Evolutionary conservation across 2,329 filamentous ascomycete genomes (phyloP).

Genomic region (Curvularia sp.): DNA sequence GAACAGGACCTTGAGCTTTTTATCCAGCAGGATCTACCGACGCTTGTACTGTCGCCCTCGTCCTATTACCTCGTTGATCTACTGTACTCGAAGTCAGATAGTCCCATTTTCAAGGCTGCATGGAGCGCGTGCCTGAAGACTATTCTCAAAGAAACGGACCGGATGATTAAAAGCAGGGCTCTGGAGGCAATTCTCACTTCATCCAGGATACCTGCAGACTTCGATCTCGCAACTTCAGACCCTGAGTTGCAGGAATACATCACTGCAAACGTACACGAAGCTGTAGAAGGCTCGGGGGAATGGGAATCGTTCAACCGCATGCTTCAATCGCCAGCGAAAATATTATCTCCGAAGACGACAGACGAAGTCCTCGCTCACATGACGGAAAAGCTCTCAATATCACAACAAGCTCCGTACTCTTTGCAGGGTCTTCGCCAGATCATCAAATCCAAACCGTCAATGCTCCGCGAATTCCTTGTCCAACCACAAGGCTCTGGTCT

Average conservation of each 20-base stretch:
- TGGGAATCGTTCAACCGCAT: constrained; percentile 50
- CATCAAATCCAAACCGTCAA: constrained; percentile 49
- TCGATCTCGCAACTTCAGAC: constrained; percentile 47
- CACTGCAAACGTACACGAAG: constrained; percentile 35
- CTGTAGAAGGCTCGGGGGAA: constrained; percentile 42
- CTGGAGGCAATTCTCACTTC: constrained; percentile 47
- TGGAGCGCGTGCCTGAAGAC: constrained; percentile 45
- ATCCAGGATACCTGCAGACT: constrained; percentile 44
- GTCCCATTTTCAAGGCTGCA: constrained; percentile 37
- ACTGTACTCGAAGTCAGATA: constrained; percentile 59
- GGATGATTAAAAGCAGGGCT: constrained; percentile 35
- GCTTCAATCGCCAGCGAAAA: constrained; percentile 42
- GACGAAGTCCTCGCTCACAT: constrained; percentile 50
- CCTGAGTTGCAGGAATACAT: constrained; percentile 48
- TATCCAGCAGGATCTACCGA: constrained; percentile 62
- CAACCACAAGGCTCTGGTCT: constrained; percentile 58
- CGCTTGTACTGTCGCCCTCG: constrained; percentile 72
- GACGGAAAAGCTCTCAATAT: constrained; percentile 49
- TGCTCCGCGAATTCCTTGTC: constrained; percentile 54
- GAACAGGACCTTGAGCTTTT: constrained; percentile 54
- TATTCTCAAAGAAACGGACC: constrained; percentile 37
- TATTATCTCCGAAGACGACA: constrained; percentile 46
- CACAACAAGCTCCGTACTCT: constrained; percentile 42
- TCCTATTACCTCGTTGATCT: constrained; percentile 70
- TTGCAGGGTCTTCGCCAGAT: constrained; percentile 57